A percentile compares a stretch with the other conserved stretches of the same genome.
phyloP scores from a whole-genome alignment of 257 asterid genomes.

The Solanum phureja region DNA sequence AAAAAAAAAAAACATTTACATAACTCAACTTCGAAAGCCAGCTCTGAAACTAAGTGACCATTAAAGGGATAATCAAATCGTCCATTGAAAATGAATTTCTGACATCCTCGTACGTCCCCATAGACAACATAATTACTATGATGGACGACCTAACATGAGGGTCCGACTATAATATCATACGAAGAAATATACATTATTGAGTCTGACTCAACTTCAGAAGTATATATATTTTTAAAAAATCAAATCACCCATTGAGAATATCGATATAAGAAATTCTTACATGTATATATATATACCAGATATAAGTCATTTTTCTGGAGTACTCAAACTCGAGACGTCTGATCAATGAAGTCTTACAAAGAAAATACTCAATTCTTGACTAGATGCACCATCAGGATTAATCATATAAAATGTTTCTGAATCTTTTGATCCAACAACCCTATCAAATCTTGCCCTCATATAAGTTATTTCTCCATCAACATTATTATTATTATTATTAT shows the following conservation, averaged over 20 bases:
- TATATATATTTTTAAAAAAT: neutral
- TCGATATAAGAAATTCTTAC: neutral
- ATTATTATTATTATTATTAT: neutral
- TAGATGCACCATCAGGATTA: slow-evolving; percentile 78
- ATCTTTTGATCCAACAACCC: slow-evolving; percentile 72
- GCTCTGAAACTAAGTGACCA: neutral
- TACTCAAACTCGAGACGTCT: too few species aligned
- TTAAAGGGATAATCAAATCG: neutral
- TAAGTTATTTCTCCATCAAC: slow-evolving; percentile 64
- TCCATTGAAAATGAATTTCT: neutral
- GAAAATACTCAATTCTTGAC: slow-evolving; percentile 2
- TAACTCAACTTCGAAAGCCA: neutral
- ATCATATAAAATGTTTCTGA: slow-evolving; percentile 86
- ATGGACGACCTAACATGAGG: neutral
- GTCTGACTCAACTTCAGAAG: neutral
- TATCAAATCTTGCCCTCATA: slow-evolving; percentile 74
- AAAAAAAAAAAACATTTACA: neutral
- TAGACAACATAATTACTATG: neutral
- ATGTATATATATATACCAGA: neutral
- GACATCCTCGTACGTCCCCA: neutral
- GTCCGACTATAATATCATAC: neutral
- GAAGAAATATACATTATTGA: neutral
- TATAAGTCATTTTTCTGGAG: too few species aligned
- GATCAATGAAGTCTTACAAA: too few species aligned
- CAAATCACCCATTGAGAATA: neutral